Percentiles rank a stretch among this genome's conserved stretches.
These are phyloP conservation scores for Rubroboletus pulcherrimus DNA, from an alignment of 768 basidiomycete genomes.

Conservation along the genomic window DNA sequence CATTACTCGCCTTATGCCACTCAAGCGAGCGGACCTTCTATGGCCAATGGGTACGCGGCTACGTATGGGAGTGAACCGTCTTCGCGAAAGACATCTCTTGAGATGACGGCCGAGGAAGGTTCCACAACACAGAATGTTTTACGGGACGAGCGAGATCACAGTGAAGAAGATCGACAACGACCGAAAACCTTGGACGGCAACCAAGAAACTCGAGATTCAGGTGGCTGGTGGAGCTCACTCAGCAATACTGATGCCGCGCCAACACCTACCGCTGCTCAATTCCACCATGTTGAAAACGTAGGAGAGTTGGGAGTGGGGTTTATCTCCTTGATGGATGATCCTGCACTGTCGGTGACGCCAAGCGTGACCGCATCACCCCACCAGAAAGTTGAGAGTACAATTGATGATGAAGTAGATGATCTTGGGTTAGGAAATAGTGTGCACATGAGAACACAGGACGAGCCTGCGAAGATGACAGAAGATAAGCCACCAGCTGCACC, in stretches of 20 bases:
- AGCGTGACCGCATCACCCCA: conserved; percentile 9
- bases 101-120: conserved; percentile 29
- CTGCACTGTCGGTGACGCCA: conserved; percentile 40
- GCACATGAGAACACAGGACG: conserved; percentile 32
- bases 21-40: conserved; percentile 20
- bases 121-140: conserved; percentile 6
- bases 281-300: conserved; percentile 51
- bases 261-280: conserved; percentile 71
- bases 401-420: conserved; percentile 72
- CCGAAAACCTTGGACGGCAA: conserved; percentile 28
- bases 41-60: conserved; percentile 38
- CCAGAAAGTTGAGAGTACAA: conserved; percentile 9
- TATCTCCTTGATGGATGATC: conserved; percentile 77
- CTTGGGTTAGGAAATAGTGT: conserved; percentile 84
- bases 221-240: conserved; percentile 63
- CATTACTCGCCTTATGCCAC: conserved; percentile 29
- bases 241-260: conserved; percentile 35
- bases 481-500: conserved; percentile 23
- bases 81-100: conserved; percentile 29
- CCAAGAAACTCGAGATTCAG: conserved; percentile 36
- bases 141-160: conserved; percentile 4
- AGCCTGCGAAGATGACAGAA: conserved; percentile 27
- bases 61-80: conserved; percentile 32
- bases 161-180: conserved; percentile 2
- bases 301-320: conserved; percentile 55